Conservation (phyloP, 306 rosid species). For the Canavalia ensiformis region DNA sequence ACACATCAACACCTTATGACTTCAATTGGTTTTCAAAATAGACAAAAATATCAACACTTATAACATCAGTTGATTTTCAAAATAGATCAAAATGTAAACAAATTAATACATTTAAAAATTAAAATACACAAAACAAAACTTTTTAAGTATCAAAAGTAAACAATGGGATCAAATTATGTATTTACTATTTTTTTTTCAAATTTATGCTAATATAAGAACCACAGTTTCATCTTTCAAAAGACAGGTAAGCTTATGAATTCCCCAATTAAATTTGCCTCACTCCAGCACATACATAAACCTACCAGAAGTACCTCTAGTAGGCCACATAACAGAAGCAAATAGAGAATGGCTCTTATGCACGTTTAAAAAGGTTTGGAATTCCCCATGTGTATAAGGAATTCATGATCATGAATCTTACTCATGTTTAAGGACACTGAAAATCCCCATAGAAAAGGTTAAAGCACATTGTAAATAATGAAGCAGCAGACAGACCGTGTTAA, state of each 20-base stretch:
- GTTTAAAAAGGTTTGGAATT: background rate
- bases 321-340: conserved; percentile 5
- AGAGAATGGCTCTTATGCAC: background rate
- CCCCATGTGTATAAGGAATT: conserved; percentile 30
- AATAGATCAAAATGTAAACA: too few species aligned
- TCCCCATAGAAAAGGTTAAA: conserved; percentile 24
- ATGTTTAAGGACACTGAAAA: conserved; percentile 37
- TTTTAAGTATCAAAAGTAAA: too few species aligned
- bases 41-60: too few species aligned
- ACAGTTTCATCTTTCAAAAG: background rate
- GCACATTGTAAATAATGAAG: conserved; percentile 25
- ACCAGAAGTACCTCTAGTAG: background rate
- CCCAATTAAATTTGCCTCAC: background rate
- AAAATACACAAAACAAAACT: too few species aligned
- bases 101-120: too few species aligned
- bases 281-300: conserved; percentile 12
- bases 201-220: conserved; percentile 10
- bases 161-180: too few species aligned
- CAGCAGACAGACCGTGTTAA: conserved; percentile 31
- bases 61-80: too few species aligned
- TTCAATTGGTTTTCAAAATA: too few species aligned
- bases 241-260: background rate
- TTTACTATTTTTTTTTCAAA: background rate
- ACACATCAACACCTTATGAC: too few species aligned
- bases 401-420: conserved; percentile 40